These are phyloP conservation scores for Trichoderma guizhouense DNA, from an alignment of 2,329 filamentous ascomycete species.

Conservation along the genomic window DNA sequence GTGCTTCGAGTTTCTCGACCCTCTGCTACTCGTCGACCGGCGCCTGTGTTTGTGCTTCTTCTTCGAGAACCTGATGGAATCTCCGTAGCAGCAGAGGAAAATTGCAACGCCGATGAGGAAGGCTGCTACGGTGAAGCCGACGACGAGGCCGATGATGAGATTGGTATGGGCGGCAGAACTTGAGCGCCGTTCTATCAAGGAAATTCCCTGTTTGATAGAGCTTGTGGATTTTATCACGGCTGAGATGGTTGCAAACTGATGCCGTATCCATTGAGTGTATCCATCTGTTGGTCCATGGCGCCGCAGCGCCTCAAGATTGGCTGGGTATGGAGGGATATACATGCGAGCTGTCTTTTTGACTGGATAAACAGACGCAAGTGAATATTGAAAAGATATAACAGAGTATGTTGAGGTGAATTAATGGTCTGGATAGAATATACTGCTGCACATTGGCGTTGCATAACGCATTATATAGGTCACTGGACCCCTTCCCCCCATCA, in stretches of 20 bases:
- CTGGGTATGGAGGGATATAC: slow-evolving; percentile 30
- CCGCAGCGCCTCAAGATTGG: not conserved
- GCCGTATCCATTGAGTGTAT: not conserved
- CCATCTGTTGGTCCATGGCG: not conserved
- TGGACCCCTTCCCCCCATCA: not conserved
- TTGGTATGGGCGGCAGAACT: slow-evolving; percentile 33
- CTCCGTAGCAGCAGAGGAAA: slow-evolving; percentile 41
- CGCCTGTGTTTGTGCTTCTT: slow-evolving; percentile 24
- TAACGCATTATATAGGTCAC: slow-evolving; percentile 6
- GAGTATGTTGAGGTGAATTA: not conserved
- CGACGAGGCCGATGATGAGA: slow-evolving; percentile 42
- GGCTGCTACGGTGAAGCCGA: slow-evolving; percentile 40
- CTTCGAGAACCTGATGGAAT: slow-evolving; percentile 35
- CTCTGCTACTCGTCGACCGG: slow-evolving; percentile 29
- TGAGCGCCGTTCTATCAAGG: slow-evolving; percentile 23
- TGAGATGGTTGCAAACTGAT: not conserved
- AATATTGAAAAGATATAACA: not conserved
- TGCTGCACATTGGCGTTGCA: not conserved
- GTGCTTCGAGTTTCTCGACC: slow-evolving; percentile 35
- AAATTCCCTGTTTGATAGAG: not conserved
- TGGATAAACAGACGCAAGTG: not conserved
- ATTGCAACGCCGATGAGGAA: slow-evolving; percentile 37
- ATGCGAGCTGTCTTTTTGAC: slow-evolving; percentile 20
- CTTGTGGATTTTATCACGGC: not conserved
- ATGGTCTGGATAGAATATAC: not conserved